Conservation (phyloP, 2,329 filamentous ascomycete genomes). For the Chaetomium globosum region DNA sequence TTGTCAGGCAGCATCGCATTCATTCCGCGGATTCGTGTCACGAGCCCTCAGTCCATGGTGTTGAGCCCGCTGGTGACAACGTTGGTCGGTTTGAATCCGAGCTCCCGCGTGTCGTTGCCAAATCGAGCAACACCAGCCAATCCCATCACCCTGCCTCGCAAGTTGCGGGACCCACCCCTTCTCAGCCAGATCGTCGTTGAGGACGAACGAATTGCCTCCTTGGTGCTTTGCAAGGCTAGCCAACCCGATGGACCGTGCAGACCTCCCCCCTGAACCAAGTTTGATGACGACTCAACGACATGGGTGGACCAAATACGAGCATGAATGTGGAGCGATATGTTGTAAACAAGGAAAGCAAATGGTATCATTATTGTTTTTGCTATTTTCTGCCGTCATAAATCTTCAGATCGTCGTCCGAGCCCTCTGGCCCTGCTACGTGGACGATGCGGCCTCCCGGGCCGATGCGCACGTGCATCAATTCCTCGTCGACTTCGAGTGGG, state of each 20-base stretch:
- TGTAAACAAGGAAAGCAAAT: background rate
- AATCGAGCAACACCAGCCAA: background rate
- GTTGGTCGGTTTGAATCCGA: conserved; percentile 11
- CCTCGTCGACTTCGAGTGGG: conserved; percentile 1
- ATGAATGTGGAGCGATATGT: background rate
- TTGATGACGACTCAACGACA: background rate
- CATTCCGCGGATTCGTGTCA: background rate
- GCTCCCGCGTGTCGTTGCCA: background rate
- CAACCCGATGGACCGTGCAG: background rate
- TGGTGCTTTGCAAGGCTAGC: background rate
- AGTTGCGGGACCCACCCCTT: background rate
- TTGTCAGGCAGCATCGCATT: background rate
- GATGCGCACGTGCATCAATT: conserved; percentile 6
- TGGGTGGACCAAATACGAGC: background rate
- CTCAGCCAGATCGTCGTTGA: background rate
- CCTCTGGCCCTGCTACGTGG: background rate
- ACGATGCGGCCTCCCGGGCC: background rate
- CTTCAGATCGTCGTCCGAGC: conserved; percentile 8
- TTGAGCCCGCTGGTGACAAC: background rate
- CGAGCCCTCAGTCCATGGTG: background rate
- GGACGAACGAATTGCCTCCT: background rate
- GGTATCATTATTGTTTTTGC: conserved; percentile 3
- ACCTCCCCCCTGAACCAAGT: background rate
- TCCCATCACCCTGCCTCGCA: background rate
- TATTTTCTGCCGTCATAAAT: background rate